Percentiles rank a stretch among this genome's conserved stretches.
These are phyloP conservation scores for Tieghemostelium lacteum DNA, from an alignment of 78 protist species.

Conservation along the genomic window DNA sequence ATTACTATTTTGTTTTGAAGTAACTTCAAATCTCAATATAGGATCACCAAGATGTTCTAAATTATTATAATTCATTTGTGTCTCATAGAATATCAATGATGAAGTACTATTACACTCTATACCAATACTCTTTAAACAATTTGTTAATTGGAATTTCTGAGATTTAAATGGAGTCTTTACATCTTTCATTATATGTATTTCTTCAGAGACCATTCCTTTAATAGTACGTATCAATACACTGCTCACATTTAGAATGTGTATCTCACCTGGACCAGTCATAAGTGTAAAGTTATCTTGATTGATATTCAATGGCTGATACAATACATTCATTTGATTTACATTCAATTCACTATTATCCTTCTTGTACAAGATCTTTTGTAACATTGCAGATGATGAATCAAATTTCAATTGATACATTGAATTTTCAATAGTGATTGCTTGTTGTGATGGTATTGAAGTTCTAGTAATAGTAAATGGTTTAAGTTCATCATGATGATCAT, in stretches of 20 bases:
- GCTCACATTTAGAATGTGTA: background rate
- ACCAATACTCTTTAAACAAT: background rate
- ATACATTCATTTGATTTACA: background rate
- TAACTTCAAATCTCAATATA: background rate
- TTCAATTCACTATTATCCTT: background rate
- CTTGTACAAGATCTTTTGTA: background rate
- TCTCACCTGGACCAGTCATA: background rate
- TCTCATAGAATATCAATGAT: background rate
- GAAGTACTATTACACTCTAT: background rate
- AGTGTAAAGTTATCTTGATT: background rate
- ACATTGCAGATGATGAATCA: background rate
- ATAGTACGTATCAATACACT: background rate
- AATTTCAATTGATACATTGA: background rate
- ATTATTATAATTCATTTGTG: background rate
- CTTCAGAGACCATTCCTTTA: background rate
- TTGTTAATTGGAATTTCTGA: background rate
- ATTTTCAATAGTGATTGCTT: background rate
- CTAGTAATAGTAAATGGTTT: conserved; percentile 6
- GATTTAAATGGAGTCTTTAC: background rate
- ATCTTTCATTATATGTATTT: background rate
- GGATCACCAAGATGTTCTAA: background rate
- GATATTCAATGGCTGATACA: background rate
- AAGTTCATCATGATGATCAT: background rate
- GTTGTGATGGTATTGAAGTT: too few relatives aligned
- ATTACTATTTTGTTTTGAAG: background rate